phyloP scores from a whole-genome alignment of 306 rosid species.

The Prunus fruticosa region DNA sequence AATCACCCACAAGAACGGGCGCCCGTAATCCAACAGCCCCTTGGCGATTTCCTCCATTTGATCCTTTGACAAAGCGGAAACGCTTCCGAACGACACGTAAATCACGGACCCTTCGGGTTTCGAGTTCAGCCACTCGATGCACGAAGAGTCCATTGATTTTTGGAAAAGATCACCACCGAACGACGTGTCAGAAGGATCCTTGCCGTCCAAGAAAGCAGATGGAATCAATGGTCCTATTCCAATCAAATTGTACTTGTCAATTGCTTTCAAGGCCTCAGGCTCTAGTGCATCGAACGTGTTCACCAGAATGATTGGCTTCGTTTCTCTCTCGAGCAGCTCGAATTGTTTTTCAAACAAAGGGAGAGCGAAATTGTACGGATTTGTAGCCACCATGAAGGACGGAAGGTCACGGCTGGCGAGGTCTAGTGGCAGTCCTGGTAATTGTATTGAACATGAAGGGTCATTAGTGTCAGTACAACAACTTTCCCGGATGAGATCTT shows the following conservation, averaged over 20 bases:
- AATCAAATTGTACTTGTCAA: slow-evolving; percentile 5
- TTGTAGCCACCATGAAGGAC: slow-evolving; percentile 15
- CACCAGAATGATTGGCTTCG: slow-evolving; percentile 3
- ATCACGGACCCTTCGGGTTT: slow-evolving; percentile 15
- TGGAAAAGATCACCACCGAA: slow-evolving; percentile 19
- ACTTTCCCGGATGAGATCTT: background rate
- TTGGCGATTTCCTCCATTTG: slow-evolving; percentile 28
- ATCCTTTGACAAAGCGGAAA: background rate
- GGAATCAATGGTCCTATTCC: slow-evolving; percentile 32
- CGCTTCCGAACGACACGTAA: slow-evolving; percentile 33
- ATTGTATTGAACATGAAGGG: no score
- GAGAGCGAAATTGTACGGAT: background rate
- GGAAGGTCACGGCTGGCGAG: no score
- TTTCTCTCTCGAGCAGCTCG: background rate
- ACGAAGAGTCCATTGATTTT: background rate
- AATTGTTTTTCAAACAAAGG: slow-evolving; percentile 11
- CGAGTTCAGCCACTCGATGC: background rate
- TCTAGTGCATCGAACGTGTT: slow-evolving; percentile 9
- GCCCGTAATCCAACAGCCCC: slow-evolving; percentile 17
- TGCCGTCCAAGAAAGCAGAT: slow-evolving; percentile 1
- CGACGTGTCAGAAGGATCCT: background rate
- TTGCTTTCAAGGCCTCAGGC: slow-evolving; percentile 19
- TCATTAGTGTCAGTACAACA: no score
- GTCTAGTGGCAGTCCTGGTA: no score
- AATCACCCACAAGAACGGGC: slow-evolving; percentile 32